Evolutionary conservation across 345 rosid genomes (phyloP), one percentile per base, ranked within the genome.

Genomic region (Syzygium aqueum): DNA sequence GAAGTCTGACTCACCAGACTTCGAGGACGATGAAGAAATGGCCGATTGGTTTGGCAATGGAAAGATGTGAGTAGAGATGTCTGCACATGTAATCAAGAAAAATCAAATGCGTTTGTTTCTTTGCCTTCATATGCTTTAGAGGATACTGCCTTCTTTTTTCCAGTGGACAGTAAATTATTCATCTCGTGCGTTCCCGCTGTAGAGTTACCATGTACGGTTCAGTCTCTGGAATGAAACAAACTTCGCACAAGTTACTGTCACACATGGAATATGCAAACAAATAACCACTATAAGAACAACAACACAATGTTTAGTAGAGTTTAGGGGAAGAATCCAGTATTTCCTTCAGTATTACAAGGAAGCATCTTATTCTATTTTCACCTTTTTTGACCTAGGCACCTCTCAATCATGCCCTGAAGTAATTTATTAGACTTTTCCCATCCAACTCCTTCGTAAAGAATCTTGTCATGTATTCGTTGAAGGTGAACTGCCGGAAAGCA

Each of bases 21-120:
- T 89, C 63, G 85, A 80, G 27, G 92, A 87, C 77, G 96, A 94
- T 85, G 97, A 93, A 87, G 97, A 94, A 88, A 92, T 95, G 92
- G 91, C 92, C 30, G 95, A 92, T 49, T 97, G 98, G 98, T 96
- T 96, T 91, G 91, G 89, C 17, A 22, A 8, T 19, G 78, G 51
- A 11, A 51, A 53, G 56, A 84, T 12, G 37, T n/a, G 57, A 84
- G 5, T 67, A 16, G 40, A 33, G 78, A 33, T 67, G 78, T 23
- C 78, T 67, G 23, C 19, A 67, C 78, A 33, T 8, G 78, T 67
- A 30, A 4, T 8, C 33, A 11, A 22, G 43, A 67, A 67, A 2
- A 67, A 67, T 67, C 7, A 16, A 30, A 33, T 30, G 30, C 78
- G 33, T 30, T 16, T 0, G 43, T 30, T 65, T 65, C 40, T 65